Base-by-base conservation (phyloP, 306 rosid genomes). In the Pterocarpus santalinus region DNA sequence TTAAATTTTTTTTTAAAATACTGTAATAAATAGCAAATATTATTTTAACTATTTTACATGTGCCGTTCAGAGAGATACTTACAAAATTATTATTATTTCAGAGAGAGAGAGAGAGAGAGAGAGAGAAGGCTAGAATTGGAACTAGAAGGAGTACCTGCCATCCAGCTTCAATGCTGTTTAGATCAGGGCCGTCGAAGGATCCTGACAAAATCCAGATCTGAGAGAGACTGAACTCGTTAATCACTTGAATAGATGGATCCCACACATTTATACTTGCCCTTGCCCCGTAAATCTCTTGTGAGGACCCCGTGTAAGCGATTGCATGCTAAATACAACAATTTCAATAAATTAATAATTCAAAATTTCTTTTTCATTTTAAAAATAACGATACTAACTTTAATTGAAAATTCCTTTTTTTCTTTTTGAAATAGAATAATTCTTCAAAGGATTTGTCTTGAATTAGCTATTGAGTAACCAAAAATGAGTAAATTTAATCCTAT, bases 91-190 rank as follows among this genome's bases (percentile, higher is more conserved):
- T 32, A 70, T 12, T 44, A 33, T 47, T 38, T 9, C 5, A 2
- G 3, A 4, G 15, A 9, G 12, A 11, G 55, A 43, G 57, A 55
- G 5, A 7, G 28, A 22, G 28, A 22, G 28, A 22, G 28, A 22
- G 28, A 22, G 28, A 22, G 28, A 22, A 60, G 35, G 35, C 30
- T 17, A 10, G 14, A 6, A 44, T 64, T 56, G 15, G 33, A 73
- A 62, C 9, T 51, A 56, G 70, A 65, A 78, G 66, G 51, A 55
- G 87, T 92, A 94, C 98, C 98, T 95, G 98, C 98, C 98, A 95
- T 68, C 98, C 98, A 76, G 97, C 98, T 91, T 95, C 98, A 34
- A 95, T 95, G 90, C 97, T 95, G 68, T 95, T 95, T 82, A 95
- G 97, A 89, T 95, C 98, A 57, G 97, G 60, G 88, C 98, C 98